Evolutionary conservation across 371 early-diverging fungal genomes (phyloP).

Genomic region (Mortierella sp.): DNA sequence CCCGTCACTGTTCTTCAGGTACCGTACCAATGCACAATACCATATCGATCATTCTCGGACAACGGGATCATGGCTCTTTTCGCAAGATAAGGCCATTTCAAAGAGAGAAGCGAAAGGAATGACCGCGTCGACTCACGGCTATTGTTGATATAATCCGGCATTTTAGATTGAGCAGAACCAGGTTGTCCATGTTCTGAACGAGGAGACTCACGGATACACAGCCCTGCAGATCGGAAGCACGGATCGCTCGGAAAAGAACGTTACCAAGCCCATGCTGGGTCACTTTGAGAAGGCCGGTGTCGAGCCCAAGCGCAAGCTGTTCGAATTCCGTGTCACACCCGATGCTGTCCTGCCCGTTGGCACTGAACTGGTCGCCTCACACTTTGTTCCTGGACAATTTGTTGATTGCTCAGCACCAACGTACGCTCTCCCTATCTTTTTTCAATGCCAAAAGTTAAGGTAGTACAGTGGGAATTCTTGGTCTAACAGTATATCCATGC

Average conservation of each 20-base stretch:
- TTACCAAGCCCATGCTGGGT: slow-evolving; percentile 75
- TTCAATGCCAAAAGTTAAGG: background rate
- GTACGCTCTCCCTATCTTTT: slow-evolving; percentile 56
- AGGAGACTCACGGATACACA: slow-evolving; percentile 72
- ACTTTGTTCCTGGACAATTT: slow-evolving; percentile 95
- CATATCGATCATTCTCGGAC: slow-evolving; percentile 2
- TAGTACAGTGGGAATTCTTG: background rate
- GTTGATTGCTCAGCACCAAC: slow-evolving; percentile 90
- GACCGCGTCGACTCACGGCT: no score
- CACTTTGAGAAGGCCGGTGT: slow-evolving; percentile 82
- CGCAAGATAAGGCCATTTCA: no score
- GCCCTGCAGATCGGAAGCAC: slow-evolving; percentile 88
- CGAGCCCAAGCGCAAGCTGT: slow-evolving; percentile 78
- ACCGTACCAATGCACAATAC: slow-evolving; percentile 10
- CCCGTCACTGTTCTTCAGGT: slow-evolving; percentile 96
- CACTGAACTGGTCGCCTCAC: slow-evolving; percentile 81
- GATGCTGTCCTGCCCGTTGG: slow-evolving; percentile 91
- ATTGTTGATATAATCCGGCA: no score
- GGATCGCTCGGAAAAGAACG: slow-evolving; percentile 69
- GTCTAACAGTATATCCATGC: background rate
- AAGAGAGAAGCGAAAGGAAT: no score
- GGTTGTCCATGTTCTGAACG: slow-evolving; percentile 74
- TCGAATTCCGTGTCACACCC: slow-evolving; percentile 86
- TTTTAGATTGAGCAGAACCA: slow-evolving; percentile 77
- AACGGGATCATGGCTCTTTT: background rate